Percentiles rank a stretch among this genome's conserved stretches.
Conservation (phyloP, 179 eudicot genomes). For the Spinacia oleracea region DNA sequence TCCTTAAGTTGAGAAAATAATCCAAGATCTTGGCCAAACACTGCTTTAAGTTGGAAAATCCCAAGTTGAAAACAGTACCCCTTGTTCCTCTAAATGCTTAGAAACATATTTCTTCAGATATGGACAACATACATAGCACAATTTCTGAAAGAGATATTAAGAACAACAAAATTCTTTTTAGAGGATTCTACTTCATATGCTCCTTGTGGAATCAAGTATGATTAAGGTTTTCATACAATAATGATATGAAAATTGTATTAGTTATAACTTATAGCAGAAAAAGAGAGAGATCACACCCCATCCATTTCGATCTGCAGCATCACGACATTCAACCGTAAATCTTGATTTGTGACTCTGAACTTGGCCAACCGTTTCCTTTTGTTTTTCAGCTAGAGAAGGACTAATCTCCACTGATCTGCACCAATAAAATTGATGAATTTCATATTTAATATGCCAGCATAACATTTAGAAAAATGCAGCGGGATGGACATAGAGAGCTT, state of each 20-base stretch:
- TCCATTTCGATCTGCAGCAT: slow-evolving; percentile 84
- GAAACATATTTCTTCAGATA: background rate
- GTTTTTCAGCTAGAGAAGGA: slow-evolving; percentile 79
- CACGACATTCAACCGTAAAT: slow-evolving; percentile 85
- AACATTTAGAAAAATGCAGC: background rate
- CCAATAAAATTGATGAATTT: slow-evolving; percentile 17
- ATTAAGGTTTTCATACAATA: slow-evolving; percentile 7
- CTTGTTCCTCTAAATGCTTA: background rate
- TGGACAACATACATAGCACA: background rate
- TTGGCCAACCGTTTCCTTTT: slow-evolving; percentile 80
- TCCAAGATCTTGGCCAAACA: background rate
- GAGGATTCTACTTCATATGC: background rate
- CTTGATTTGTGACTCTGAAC: slow-evolving; percentile 72
- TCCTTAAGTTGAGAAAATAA: background rate
- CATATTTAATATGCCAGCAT: background rate
- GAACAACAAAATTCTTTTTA: slow-evolving; percentile 4
- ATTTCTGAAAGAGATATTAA: background rate
- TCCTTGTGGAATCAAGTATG: background rate
- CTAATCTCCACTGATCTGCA: slow-evolving; percentile 97
- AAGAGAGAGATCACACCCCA: slow-evolving; percentile 62
- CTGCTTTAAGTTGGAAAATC: slow-evolving; percentile 5
- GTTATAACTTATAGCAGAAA: slow-evolving; percentile 10
- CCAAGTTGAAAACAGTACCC: background rate
- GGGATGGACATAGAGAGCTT: background rate
- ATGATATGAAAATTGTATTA: background rate